Evolutionary conservation across 306 rosid genomes (phyloP), one percentile per base, ranked within the genome.

Genomic region (Begonia fuchsioides): DNA sequence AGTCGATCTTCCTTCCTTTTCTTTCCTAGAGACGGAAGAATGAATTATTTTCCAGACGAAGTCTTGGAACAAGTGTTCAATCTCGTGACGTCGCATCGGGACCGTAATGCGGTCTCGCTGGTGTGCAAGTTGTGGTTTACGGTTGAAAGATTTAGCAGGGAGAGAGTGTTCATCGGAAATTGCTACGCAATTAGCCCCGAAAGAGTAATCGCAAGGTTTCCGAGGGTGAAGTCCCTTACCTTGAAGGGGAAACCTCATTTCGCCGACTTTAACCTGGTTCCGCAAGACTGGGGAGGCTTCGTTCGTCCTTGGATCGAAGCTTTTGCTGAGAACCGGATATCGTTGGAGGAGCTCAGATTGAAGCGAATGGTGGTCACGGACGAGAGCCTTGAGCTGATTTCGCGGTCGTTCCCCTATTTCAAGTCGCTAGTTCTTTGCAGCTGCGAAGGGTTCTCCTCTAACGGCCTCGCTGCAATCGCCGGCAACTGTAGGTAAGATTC

Each of bases 161-260:
- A 54, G 67, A 70, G 68, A 18, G 79, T 86, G 39, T 79, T 79
- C 62, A 64, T 86, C 50, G 90, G 96, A 14, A 86, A 86, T 58
- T 86, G 96, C 62, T 86, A 79, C 53, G 78, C 93, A 2, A 72
- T 82, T 41, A 65, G 69, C 53, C 81, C 96, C 2, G 81, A 72
- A 70, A 82, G 75, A 67, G 57, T 80, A 66, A 58, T 82, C 43
- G 47, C 39, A 11, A 72, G 90, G 61, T 86, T 86, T 55, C 90
- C 81, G 9, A 68, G 60, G 39, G 46, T 86, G 1, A 81, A 63
- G 44, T 68, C 88, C 12, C 45, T 86, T 8, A 74, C 80, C 62
- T 54, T 86, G 57, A 86, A 86, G 53, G 96, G 96, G n/a, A 86
- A 79, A 26, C 96, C 96, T 55, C 96, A 78, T 72, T 86, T 86